Evolutionary conservation across 2,329 filamentous ascomycete species (phyloP).

Genomic region (Ceratocystis albifundus): DNA sequence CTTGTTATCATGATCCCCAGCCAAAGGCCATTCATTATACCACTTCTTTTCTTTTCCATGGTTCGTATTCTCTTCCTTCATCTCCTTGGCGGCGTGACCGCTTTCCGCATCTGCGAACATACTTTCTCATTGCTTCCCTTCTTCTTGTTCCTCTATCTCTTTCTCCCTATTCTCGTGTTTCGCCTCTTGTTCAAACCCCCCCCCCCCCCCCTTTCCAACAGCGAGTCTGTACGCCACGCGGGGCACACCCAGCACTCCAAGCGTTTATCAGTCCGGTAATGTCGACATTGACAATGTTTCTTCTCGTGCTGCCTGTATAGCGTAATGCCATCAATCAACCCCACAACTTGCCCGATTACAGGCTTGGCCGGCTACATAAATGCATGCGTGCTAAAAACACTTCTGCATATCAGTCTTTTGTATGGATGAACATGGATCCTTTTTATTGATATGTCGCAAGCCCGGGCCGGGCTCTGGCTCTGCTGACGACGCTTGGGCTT

Average conservation of each 20-base stretch:
- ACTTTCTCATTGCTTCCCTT: not conserved
- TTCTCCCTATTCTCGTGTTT: not conserved
- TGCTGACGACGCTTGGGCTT: not conserved
- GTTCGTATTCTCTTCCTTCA: not conserved
- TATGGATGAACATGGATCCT: constrained; percentile 14
- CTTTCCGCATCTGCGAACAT: not conserved
- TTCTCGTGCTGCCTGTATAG: not conserved
- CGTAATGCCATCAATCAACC: not conserved
- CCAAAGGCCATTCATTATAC: not conserved
- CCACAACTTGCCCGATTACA: too few species aligned
- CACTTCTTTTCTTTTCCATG: not conserved
- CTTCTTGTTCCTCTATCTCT: not conserved
- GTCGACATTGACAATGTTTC: constrained; percentile 9
- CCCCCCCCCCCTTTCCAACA: too few species aligned
- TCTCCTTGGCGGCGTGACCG: not conserved
- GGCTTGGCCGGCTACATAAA: not conserved
- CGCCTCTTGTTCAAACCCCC: not conserved
- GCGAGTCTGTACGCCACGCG: not conserved
- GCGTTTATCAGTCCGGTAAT: constrained; percentile 5
- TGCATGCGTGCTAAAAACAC: constrained; percentile 4
- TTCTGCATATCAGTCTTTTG: not conserved
- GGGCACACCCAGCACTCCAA: not conserved
- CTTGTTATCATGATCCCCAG: not conserved
- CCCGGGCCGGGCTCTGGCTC: constrained; percentile 4
- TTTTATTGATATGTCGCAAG: constrained; percentile 3